Base-by-base conservation (phyloP, 2,329 filamentous ascomycete species). In the Hypoxylon sp. region DNA sequence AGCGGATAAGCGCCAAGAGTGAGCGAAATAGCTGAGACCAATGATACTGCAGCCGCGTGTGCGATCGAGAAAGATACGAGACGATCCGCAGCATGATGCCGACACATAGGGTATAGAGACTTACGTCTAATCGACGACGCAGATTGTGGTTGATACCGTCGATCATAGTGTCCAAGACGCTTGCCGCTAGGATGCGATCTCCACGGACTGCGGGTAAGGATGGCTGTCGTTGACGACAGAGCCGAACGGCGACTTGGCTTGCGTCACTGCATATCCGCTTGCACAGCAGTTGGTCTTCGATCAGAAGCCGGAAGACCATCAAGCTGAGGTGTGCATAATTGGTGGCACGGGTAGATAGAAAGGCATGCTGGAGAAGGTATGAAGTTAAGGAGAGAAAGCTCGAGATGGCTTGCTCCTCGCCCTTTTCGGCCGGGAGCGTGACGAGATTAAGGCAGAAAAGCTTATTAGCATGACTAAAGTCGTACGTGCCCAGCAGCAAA, bases 21-120 rank as follows among this genome's bases (percentile, higher is more conserved):
- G 91, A 91, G 47, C 93, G 88, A 86, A 97, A 99, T 23, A 99
- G 84, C 69, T 98, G 93, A 1, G 92, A 88, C 95, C 95, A 99
- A 76, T 99, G 95, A 73, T 97, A 97, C 13, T 81, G 76, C 15
- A 98, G 81, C 27, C 95, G 89, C 26, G 88, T 92, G 68, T 92
- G 88, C 45, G 89, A 90, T 63, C 90, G 88, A 40, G 91, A 91
- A 33, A 98, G 83, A 71, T 94, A 91, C 5, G 92, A 92, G 31
- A 98, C 83, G 48, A 96, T 81, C 38, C 94, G 88, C 51, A 96
- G 81, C 64, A 97, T 82, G 59, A 97, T 90, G 13, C 90, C 91
- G 11, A 97, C 81, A 64, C 87, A 90, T 18, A 96, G 84, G 18
- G 86, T 89, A 71, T 97, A 97, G 27, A 98, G 83, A 29, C 89